phyloP scores from a whole-genome alignment of 2,329 filamentous ascomycete species.

The Escovopsis weberi region DNA sequence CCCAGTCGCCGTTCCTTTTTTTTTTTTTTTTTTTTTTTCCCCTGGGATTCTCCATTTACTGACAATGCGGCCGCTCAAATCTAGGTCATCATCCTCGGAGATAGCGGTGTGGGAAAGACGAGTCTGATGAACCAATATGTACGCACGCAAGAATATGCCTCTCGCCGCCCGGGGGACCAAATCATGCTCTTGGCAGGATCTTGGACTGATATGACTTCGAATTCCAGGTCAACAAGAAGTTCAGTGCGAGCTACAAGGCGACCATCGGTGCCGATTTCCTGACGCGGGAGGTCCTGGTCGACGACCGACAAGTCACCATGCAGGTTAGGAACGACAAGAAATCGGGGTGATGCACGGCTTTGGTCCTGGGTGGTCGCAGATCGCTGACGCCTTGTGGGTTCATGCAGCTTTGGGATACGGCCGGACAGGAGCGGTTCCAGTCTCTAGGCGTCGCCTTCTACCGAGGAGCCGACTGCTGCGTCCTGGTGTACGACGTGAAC shows the following conservation, averaged over 20 bases:
- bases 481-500: conserved; percentile 96
- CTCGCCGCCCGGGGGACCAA: too few species aligned
- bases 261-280: conserved; percentile 98
- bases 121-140: conserved; percentile 99
- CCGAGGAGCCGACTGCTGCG: conserved; percentile 92
- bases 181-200: too few species aligned
- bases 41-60: too few species aligned
- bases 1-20: not conserved
- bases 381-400: not conserved
- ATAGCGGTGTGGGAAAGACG: conserved; percentile 98
- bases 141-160: conserved; percentile 24
- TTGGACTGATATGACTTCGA: too few species aligned
- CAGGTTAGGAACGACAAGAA: conserved; percentile 44
- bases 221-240: conserved; percentile 99
- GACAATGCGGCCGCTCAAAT: conserved; percentile 1
- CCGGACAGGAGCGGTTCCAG: conserved; percentile 94
- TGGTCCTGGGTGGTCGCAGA: conserved; percentile 5
- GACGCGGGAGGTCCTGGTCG: conserved; percentile 93
- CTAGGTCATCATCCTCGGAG: conserved; percentile 97
- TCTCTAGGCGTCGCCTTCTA: conserved; percentile 96
- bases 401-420: conserved; percentile 84
- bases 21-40: too few species aligned
- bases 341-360: conserved; percentile 3
- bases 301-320: conserved; percentile 96
- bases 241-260: conserved; percentile 98